Evolutionary conservation across 2,329 filamentous ascomycete species (phyloP).

Genomic region (Cladosporium sp.): DNA sequence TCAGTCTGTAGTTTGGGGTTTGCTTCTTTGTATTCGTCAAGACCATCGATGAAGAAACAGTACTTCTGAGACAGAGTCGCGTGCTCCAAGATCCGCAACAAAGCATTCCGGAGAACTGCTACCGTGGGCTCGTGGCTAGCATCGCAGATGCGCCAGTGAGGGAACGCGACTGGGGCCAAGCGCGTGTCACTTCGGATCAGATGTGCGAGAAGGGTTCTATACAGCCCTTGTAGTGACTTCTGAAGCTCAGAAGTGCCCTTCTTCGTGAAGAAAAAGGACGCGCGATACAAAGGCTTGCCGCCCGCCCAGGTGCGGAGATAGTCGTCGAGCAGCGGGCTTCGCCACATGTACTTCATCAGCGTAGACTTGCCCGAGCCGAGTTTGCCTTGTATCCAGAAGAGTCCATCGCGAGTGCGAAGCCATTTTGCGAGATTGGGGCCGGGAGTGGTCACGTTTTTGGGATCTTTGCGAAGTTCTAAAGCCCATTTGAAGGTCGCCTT

Average conservation of each 20-base stretch:
- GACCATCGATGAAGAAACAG: neutral
- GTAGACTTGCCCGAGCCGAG: slow-evolving; percentile 23
- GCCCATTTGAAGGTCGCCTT: neutral
- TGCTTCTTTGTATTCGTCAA: neutral
- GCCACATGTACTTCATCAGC: slow-evolving; percentile 17
- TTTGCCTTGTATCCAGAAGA: slow-evolving; percentile 23
- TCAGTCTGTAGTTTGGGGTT: neutral
- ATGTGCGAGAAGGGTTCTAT: neutral
- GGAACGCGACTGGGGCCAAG: neutral
- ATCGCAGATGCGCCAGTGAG: neutral
- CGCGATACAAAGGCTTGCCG: neutral
- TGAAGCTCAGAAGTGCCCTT: neutral
- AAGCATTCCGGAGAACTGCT: neutral
- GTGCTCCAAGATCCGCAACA: neutral
- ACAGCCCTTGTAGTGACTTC: neutral
- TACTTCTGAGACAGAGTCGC: neutral
- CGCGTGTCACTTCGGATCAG: neutral
- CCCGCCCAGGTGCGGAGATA: neutral
- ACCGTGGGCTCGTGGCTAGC: neutral
- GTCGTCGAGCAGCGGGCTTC: neutral
- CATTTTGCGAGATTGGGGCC: neutral
- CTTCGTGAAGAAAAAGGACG: neutral
- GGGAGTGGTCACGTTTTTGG: neutral
- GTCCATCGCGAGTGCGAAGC: neutral
- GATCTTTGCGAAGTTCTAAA: neutral